These are phyloP conservation scores for Prunus mongolica DNA, from an alignment of 306 rosid species.

Conservation along the genomic window DNA sequence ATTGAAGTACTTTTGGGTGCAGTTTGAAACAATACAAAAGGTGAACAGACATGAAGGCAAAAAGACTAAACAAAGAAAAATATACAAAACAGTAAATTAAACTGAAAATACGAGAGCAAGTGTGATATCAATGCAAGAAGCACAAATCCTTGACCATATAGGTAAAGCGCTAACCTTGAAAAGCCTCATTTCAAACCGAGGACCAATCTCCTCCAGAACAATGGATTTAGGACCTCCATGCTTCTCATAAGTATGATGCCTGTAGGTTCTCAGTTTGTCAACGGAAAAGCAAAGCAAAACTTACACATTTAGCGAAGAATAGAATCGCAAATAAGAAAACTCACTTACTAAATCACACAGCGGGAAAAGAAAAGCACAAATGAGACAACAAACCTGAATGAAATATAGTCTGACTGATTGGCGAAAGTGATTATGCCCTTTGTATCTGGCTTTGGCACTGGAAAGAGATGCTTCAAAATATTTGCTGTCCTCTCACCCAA, in stretches of 20 bases:
- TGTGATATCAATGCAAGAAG: neutral
- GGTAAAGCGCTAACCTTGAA: conserved; percentile 54
- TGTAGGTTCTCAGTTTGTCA: conserved; percentile 23
- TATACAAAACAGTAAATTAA: no score
- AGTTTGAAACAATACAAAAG: no score
- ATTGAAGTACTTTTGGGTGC: no score
- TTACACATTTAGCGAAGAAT: no score
- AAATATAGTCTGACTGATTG: conserved; percentile 75
- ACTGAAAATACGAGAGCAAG: neutral
- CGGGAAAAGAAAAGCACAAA: neutral
- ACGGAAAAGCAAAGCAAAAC: neutral
- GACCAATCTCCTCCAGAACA: conserved; percentile 89
- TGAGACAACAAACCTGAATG: conserved; percentile 61
- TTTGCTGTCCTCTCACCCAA: conserved; percentile 79
- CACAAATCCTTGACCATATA: no score
- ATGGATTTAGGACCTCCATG: conserved; percentile 73
- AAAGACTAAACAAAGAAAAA: neutral
- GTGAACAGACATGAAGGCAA: no score
- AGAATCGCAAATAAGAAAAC: no score
- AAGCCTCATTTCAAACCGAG: conserved; percentile 78
- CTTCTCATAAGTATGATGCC: conserved; percentile 86
- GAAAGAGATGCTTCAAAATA: conserved; percentile 82
- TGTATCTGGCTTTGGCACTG: conserved; percentile 88
- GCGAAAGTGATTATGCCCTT: conserved; percentile 79
- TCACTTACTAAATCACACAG: no score